phyloP scores from a whole-genome alignment of 2,329 filamentous ascomycete genomes.

The Metarhizium rileyi region DNA sequence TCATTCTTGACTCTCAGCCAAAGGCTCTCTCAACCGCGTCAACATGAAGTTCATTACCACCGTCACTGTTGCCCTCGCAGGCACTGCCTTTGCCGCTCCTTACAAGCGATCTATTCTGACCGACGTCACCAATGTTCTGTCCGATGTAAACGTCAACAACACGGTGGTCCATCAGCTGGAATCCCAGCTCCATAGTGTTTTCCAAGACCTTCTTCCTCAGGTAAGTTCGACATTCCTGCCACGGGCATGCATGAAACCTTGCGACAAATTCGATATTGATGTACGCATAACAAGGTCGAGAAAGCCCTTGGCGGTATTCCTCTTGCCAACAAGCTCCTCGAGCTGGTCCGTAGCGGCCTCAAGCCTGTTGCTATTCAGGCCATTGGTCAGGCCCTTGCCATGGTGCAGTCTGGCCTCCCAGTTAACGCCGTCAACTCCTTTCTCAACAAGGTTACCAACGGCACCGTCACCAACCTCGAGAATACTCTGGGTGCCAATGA shows the following conservation, averaged over 20 bases:
- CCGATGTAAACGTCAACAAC: constrained; percentile 9
- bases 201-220: constrained; percentile 8
- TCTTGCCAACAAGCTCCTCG: constrained; percentile 14
- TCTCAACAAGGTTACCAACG: constrained; percentile 12
- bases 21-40: background rate
- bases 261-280: too few species aligned
- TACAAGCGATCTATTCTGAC: constrained; percentile 8
- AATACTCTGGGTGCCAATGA: constrained; percentile 11
- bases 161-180: constrained; percentile 11
- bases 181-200: constrained; percentile 10
- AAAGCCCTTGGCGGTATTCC: constrained; percentile 10
- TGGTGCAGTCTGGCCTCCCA: constrained; percentile 13
- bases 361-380: constrained; percentile 9
- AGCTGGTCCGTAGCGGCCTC: constrained; percentile 9
- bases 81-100: constrained; percentile 10
- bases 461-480: constrained; percentile 11
- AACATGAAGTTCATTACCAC: constrained; percentile 14
- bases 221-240: background rate
- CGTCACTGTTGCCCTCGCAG: constrained; percentile 9
- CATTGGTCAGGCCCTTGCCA: constrained; percentile 15
- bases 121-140: constrained; percentile 9
- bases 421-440: constrained; percentile 12
- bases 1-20: background rate
- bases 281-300: constrained; percentile 9
- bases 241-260: too few species aligned